Base-by-base conservation (phyloP, 306 rosid genomes). In the Datisca glomerata region DNA sequence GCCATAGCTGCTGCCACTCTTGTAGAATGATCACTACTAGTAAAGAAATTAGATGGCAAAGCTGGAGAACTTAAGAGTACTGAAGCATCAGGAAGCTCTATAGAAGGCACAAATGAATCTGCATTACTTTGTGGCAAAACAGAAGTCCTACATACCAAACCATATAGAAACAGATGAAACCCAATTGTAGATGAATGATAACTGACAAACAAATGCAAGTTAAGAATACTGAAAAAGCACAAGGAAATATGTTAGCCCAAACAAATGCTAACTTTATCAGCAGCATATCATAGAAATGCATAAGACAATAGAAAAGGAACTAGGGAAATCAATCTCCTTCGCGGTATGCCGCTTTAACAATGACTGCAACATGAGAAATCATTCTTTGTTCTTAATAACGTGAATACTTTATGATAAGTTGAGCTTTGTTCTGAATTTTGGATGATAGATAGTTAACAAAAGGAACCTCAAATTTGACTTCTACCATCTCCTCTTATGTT, bases 41-140 rank as follows among this genome's bases (percentile, higher is more conserved):
- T 50, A 67, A 58, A 33, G 62, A 69, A 40, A 65, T 28, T 53
- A 28, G 77, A 63, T 47, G 85, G 59, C 39, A 55, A 27, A 9
- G 68, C 35, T 8, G 95, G 64, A 42, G 89, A 75, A 67, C 47
- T 73, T 49, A 89, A 77, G 24, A 89, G 89, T 64, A 79, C 47
- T 5, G 94, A 79, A 67, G 86, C 97, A 57, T 89, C 97, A 8
- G 97, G 97, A 56, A 89, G 97, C 64, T 57, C 75, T 24, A 63
- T 25, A 11, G 68, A 55, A 57, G 67, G 47, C 16, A 24, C 52
- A 21, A 70, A 52, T 43, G 75, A 18, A 35, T 57, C 58, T 28
- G 35, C 38, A 18, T 48, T 20, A 49, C 57, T 63, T 63, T 74
- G 55, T 21, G 80, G 45, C 27, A 68, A 33, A 41, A 64, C 42